phyloP scores from a whole-genome alignment of 805 yeast species.

The Saccharomycopsis sp. region DNA sequence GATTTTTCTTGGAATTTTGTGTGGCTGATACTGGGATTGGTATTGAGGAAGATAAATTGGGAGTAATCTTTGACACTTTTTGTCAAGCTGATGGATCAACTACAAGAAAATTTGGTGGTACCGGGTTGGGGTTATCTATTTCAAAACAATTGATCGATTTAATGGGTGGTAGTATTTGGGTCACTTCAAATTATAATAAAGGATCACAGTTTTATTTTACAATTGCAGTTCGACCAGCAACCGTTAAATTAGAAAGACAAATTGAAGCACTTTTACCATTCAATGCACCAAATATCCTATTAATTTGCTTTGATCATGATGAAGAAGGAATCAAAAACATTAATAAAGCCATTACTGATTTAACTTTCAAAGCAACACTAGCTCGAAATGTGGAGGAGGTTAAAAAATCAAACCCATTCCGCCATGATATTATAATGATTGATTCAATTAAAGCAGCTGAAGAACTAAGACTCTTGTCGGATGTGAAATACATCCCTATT shows the following conservation, averaged over 20 bases:
- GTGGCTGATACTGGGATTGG: constrained; percentile 91
- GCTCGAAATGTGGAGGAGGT: constrained; percentile 53
- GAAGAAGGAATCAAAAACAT: constrained; percentile 41
- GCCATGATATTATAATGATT: constrained; percentile 75
- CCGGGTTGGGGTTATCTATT: constrained; percentile 83
- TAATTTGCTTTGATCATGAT: constrained; percentile 59
- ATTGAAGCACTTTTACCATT: constrained; percentile 68
- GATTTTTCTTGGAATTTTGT: constrained; percentile 55
- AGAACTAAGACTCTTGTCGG: constrained; percentile 59
- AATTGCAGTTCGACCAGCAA: constrained; percentile 68
- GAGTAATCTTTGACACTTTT: constrained; percentile 80
- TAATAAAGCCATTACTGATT: constrained; percentile 40
- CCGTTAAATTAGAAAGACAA: constrained; percentile 51
- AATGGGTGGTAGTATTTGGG: constrained; percentile 96
- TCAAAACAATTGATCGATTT: constrained; percentile 81
- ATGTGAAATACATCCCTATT: constrained; percentile 78
- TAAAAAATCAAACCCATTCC: constrained; percentile 43
- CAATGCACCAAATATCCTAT: constrained; percentile 59
- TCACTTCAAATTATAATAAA: constrained; percentile 66
- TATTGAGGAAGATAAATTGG: constrained; percentile 76
- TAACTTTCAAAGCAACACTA: constrained; percentile 57
- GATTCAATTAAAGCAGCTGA: constrained; percentile 74
- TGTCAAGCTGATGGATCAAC: constrained; percentile 94
- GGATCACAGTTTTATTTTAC: constrained; percentile 85
- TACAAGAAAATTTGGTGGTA: constrained; percentile 88